Evolutionary conservation across 441 rosid species (phyloP), one percentile per base, ranked within the genome.

Genomic region (Adansonia rubrostipa): DNA sequence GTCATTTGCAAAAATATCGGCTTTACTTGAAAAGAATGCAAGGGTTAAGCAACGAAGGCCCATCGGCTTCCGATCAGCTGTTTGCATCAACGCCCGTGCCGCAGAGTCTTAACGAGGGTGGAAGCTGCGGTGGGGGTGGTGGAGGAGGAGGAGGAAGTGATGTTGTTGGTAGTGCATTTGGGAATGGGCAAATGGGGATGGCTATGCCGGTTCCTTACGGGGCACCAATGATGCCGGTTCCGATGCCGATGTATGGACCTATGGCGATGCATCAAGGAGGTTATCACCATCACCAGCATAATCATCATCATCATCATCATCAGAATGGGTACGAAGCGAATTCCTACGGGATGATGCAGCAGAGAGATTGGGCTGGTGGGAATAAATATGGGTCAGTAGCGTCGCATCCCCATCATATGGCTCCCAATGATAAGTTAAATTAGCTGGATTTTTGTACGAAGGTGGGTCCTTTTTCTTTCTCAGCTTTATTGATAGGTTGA

Each of bases 1-100:
- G 97, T 77, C 99, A 97, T 79, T 75, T 97, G 71, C 99, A 97
- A 74, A 97, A 97, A 79, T 97, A 97, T 78, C 85, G 99, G 17
- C 90, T 97, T 3, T 97, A 93, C 74, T 83, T 95, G 75, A 97
- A 90, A 78, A 71, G 99, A 86, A 97, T 93, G 98, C 94, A 93
- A 50, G 98, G 99, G 9, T 69, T 88, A 53, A 86, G 91, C 4
- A 82, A n/a, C 13, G 98, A 89, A 14, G 98, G 88, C 8, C 88
- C 92, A 0, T 88, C 99, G 9, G 44, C 96, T 8, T 87, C 96
- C 0, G 98, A 96, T 72, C 93, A 89, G 79, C 86, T 93, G 74
- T 94, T 96, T 78, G 92, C 94, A 0, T 93, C 98, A 0, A 90
- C 92, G 0, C 93, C 94, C 6, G 88, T 88, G 13, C 94, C 93